Conservation (phyloP, 768 basidiomycete genomes). For the Psilocybe azurescens region DNA sequence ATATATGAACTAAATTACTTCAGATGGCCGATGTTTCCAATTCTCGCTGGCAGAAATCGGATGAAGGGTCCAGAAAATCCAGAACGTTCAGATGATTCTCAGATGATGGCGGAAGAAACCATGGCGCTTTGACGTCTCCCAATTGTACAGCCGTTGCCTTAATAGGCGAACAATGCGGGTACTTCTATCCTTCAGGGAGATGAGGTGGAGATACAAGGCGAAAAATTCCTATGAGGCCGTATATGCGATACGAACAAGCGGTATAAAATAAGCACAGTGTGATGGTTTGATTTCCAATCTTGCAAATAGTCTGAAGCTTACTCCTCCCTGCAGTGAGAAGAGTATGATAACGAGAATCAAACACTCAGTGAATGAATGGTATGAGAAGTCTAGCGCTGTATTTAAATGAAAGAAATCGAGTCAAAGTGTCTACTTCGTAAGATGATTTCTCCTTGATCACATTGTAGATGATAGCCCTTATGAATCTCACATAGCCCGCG, state of each 20-base stretch:
- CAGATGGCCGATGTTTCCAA: neutral
- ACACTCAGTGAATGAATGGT: neutral
- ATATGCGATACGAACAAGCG: neutral
- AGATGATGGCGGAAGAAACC: constrained; percentile 3
- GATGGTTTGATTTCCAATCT: neutral
- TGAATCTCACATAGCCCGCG: neutral
- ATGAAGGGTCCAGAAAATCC: neutral
- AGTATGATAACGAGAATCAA: neutral
- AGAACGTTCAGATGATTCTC: neutral
- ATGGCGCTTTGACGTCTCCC: neutral
- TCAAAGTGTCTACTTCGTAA: neutral
- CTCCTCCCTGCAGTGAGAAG: neutral
- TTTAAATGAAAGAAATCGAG: constrained; percentile 2
- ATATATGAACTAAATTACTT: neutral
- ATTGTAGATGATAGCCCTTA: neutral
- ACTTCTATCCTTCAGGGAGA: neutral
- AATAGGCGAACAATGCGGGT: constrained; percentile 15
- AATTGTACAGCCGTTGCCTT: neutral
- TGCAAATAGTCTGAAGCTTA: neutral
- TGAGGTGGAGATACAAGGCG: neutral
- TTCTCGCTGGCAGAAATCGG: neutral
- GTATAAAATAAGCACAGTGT: neutral
- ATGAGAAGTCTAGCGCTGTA: neutral
- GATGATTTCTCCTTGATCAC: neutral
- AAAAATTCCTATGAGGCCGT: neutral